phyloP scores from a whole-genome alignment of 1,139 yeast species.

The Pichia sp. region DNA sequence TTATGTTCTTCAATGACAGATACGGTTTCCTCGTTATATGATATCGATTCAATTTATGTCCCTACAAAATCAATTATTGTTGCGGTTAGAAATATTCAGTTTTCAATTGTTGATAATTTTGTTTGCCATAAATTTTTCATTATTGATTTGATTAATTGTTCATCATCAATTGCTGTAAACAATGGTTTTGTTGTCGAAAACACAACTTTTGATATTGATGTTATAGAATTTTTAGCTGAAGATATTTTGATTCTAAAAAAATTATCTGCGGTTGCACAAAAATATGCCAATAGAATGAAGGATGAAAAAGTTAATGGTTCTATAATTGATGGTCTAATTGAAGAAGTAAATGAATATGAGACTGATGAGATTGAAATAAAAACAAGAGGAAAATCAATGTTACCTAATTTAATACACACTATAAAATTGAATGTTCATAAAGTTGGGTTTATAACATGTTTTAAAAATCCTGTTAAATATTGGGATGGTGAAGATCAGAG shows the following conservation, averaged over 20 bases:
- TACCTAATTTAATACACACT: constrained; percentile 16
- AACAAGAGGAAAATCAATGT: constrained; percentile 1
- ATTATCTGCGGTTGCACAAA: constrained; percentile 12
- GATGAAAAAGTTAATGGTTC: not conserved
- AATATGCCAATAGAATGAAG: constrained; percentile 2
- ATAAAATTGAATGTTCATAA: constrained; percentile 15
- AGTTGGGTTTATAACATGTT: constrained; percentile 23
- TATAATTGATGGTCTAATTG: not conserved
- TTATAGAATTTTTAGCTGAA: constrained; percentile 19
- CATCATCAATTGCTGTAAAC: constrained; percentile 11
- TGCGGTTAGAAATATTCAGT: constrained; percentile 20
- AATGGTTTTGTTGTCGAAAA: constrained; percentile 11
- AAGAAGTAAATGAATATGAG: not conserved
- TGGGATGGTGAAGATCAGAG: constrained; percentile 27
- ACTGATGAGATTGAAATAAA: not conserved
- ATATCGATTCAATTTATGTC: constrained; percentile 3
- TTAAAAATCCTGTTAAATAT: constrained; percentile 25
- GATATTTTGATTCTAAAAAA: constrained; percentile 18
- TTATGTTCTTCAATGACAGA: constrained; percentile 24
- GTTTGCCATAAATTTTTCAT: constrained; percentile 12
- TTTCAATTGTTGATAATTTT: constrained; percentile 15
- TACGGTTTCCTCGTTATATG: constrained; percentile 21
- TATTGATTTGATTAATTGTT: constrained; percentile 17
- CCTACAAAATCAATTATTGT: constrained; percentile 18
- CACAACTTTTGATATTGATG: constrained; percentile 10